A percentile compares a stretch with the other conserved stretches of the same genome.
phyloP scores from a whole-genome alignment of 192 early-diverging fungal species.

The Coemansia sp. region DNA sequence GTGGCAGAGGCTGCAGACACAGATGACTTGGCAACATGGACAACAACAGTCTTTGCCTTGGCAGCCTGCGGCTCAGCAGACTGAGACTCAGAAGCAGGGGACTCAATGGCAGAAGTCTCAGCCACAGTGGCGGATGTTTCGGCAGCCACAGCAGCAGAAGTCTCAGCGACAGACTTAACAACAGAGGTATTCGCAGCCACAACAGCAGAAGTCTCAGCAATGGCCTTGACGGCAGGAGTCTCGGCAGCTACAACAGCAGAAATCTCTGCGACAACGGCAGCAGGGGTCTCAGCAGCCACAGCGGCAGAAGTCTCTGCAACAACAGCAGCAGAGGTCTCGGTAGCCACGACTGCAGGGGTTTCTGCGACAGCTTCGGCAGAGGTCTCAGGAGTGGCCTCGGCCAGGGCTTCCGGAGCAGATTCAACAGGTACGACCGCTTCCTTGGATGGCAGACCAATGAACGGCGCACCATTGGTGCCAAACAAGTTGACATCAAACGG shows the following conservation, averaged over 20 bases:
- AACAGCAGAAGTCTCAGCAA: not conserved
- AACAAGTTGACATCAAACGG: constrained; percentile 44
- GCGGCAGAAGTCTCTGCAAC: not conserved
- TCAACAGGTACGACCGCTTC: not conserved
- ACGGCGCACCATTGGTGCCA: constrained; percentile 19
- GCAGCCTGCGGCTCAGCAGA: not conserved
- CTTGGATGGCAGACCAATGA: not conserved
- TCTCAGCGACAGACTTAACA: too few relatives aligned
- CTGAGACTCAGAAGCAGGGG: constrained; percentile 1
- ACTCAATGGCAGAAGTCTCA: not conserved
- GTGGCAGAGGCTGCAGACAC: not conserved
- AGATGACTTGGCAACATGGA: too few relatives aligned
- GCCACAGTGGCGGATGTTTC: not conserved
- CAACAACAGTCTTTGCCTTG: not conserved
- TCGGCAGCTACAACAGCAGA: not conserved
- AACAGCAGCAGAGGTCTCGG: not conserved
- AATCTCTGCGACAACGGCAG: not conserved
- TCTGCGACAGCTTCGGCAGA: not conserved
- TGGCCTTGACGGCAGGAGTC: not conserved
- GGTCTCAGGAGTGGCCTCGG: not conserved
- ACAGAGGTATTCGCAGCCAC: too few relatives aligned
- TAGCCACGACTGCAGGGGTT: not conserved
- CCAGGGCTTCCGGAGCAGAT: not conserved
- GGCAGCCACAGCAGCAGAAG: not conserved
- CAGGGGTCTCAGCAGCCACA: constrained; percentile 5